These are phyloP conservation scores for Yamadazyma paraphyllophila DNA, from an alignment of 805 yeast species.

Conservation along the genomic window DNA sequence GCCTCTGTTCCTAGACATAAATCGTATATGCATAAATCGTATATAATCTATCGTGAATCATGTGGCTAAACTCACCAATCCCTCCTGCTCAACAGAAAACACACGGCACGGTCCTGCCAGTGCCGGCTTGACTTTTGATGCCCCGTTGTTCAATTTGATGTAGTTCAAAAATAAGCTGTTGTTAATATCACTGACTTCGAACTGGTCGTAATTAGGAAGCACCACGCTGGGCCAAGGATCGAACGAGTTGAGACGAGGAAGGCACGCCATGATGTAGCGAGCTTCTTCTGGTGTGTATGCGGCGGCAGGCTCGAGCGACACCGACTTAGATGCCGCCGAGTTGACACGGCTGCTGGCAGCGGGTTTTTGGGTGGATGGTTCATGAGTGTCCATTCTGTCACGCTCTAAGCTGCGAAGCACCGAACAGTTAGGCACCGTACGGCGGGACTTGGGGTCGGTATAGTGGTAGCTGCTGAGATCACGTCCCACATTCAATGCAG, in stretches of 20 bases:
- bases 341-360: too few relatives aligned
- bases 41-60: neutral
- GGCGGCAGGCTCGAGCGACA: too few relatives aligned
- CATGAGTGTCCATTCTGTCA: too few relatives aligned
- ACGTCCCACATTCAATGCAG: conserved; percentile 31
- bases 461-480: conserved; percentile 23
- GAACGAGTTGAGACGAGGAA: conserved; percentile 37
- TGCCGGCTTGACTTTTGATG: neutral
- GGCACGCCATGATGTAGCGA: conserved; percentile 29
- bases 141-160: conserved; percentile 2
- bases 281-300: neutral
- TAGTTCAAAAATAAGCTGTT: conserved; percentile 16
- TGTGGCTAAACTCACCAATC: conserved; percentile 20
- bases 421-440: conserved; percentile 22
- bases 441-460: conserved; percentile 12
- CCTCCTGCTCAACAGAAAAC: conserved; percentile 27
- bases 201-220: conserved; percentile 18
- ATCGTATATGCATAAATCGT: neutral
- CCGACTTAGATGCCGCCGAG: too few relatives aligned
- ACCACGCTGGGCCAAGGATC: conserved; percentile 34
- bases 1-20: neutral
- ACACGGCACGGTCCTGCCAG: conserved; percentile 18
- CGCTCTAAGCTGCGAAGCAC: conserved; percentile 13
- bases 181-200: conserved; percentile 2
- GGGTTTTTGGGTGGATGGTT: too few relatives aligned